Conservation (phyloP, 805 yeast species). For the Myxozyma neotropica region DNA sequence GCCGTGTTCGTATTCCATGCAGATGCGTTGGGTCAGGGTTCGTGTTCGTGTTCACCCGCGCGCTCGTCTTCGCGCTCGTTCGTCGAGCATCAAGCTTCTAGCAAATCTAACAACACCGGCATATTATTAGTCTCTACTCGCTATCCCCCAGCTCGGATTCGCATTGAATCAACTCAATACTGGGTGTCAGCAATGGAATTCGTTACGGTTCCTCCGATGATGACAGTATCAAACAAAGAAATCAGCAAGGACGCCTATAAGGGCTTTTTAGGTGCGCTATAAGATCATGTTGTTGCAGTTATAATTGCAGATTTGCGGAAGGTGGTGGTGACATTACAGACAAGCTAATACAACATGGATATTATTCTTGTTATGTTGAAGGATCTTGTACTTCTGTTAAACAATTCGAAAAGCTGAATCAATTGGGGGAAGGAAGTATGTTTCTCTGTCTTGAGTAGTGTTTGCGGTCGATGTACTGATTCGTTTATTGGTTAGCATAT, state of each 20-base stretch:
- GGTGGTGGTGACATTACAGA: no score
- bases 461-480: background rate
- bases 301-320: no score
- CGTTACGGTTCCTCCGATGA: background rate
- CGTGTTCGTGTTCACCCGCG: no score
- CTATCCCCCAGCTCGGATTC: no score
- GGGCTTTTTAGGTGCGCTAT: conserved; percentile 21
- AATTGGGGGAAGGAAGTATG: conserved; percentile 31
- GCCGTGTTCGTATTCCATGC: conserved; percentile 11
- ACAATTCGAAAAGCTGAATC: conserved; percentile 13
- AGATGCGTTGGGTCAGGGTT: conserved; percentile 3
- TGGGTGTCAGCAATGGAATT: background rate
- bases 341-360: background rate
- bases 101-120: no score
- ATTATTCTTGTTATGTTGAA: conserved; percentile 3
- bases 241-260: background rate
- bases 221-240: conserved; percentile 13
- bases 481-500: conserved; percentile 13
- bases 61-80: no score
- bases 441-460: background rate
- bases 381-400: conserved; percentile 8
- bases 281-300: background rate
- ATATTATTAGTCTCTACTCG: no score
- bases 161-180: no score
- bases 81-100: no score